A percentile compares a stretch with the other conserved stretches of the same genome.
These are phyloP conservation scores for Carallia brachiata DNA, from an alignment of 345 rosid genomes.

Conservation along the genomic window DNA sequence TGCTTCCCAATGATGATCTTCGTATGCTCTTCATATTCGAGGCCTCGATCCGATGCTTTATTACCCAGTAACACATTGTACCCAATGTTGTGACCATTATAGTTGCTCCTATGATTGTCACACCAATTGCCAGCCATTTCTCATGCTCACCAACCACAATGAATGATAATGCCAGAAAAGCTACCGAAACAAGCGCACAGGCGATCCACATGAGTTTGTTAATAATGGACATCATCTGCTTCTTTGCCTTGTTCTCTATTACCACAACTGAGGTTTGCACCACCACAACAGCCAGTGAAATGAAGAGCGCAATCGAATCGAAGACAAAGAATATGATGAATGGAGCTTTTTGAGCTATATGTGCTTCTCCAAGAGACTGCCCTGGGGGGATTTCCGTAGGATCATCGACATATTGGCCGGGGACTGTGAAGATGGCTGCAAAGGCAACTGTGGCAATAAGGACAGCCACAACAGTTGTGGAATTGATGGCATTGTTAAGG, in stretches of 20 bases:
- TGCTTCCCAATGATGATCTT: slow-evolving; percentile 55
- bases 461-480: slow-evolving; percentile 92
- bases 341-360: slow-evolving; percentile 58
- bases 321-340: slow-evolving; percentile 81
- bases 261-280: slow-evolving; percentile 95
- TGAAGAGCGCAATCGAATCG: slow-evolving; percentile 84
- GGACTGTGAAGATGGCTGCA: slow-evolving; percentile 90
- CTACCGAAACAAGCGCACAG: slow-evolving; percentile 75
- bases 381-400: slow-evolving; percentile 35
- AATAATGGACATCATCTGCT: slow-evolving; percentile 90
- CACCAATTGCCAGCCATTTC: slow-evolving; percentile 74
- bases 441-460: slow-evolving; percentile 91
- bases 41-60: slow-evolving; percentile 76
- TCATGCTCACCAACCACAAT: slow-evolving; percentile 75
- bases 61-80: slow-evolving; percentile 94
- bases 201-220: slow-evolving; percentile 98
- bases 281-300: slow-evolving; percentile 88
- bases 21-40: slow-evolving; percentile 62
- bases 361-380: slow-evolving; percentile 70
- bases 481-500: slow-evolving; percentile 90
- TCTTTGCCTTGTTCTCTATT: slow-evolving; percentile 88
- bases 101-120: slow-evolving; percentile 70
- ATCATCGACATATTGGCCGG: slow-evolving; percentile 78
- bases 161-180: slow-evolving; percentile 71
- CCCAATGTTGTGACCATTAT: slow-evolving; percentile 90